Evolutionary conservation across 2,329 filamentous ascomycete species (phyloP).

Genomic region (Drechslerella coelobrocha): DNA sequence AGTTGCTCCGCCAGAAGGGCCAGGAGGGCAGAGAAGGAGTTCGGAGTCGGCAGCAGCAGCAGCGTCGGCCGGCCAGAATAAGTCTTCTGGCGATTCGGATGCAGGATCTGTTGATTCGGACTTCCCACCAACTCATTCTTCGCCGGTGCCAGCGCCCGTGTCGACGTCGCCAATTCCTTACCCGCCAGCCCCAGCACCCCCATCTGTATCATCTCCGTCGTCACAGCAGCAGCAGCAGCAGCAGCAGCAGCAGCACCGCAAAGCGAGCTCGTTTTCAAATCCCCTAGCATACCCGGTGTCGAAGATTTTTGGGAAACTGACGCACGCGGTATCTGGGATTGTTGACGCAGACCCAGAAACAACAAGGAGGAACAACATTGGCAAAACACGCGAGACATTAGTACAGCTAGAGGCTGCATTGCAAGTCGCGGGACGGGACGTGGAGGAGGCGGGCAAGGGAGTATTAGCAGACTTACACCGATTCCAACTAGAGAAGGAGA

Average conservation of each 20-base stretch:
- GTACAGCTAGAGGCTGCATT: slow-evolving; percentile 87
- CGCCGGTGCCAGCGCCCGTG: slow-evolving; percentile 60
- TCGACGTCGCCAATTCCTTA: slow-evolving; percentile 76
- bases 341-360: slow-evolving; percentile 95
- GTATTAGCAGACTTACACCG: slow-evolving; percentile 88
- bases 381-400: slow-evolving; percentile 87
- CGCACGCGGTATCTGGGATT: slow-evolving; percentile 93
- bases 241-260: slow-evolving; percentile 51
- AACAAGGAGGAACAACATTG: slow-evolving; percentile 88
- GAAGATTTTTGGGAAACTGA: slow-evolving; percentile 93
- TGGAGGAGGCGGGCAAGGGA: slow-evolving; percentile 87
- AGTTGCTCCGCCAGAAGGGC: slow-evolving; percentile 50
- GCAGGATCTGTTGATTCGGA: slow-evolving; percentile 93
- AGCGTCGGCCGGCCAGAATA: slow-evolving; percentile 59
- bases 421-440: slow-evolving; percentile 84
- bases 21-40: slow-evolving; percentile 60
- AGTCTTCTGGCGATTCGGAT: slow-evolving; percentile 61
- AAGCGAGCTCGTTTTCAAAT: slow-evolving; percentile 52
- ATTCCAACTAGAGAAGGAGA: slow-evolving; percentile 95
- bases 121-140: slow-evolving; percentile 84
- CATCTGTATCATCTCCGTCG: slow-evolving; percentile 5
- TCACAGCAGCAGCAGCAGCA: too few relatives aligned
- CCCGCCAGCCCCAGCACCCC: slow-evolving; percentile 62
- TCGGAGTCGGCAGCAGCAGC: slow-evolving; percentile 57
- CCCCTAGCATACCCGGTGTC: slow-evolving; percentile 60